A percentile compares a stretch with the other conserved stretches of the same genome.
These are phyloP conservation scores for Aspergillus vadensis DNA, from an alignment of 2,329 filamentous ascomycete species.

Conservation along the genomic window DNA sequence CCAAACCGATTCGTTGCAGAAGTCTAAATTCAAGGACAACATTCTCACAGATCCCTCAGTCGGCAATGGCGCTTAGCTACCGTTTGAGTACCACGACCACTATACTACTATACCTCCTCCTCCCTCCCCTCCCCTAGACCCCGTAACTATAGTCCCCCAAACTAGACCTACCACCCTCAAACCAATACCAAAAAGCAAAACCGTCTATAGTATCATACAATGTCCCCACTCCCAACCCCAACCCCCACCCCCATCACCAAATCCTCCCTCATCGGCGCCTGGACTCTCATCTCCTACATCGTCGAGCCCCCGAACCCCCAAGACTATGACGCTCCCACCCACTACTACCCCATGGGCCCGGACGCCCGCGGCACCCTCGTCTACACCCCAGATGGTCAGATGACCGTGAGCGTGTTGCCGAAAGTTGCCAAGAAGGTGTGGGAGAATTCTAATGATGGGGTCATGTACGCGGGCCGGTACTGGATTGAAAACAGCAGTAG, in stretches of 20 bases:
- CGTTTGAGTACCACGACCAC: no score
- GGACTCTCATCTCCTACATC: neutral
- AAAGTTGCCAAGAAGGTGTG: neutral
- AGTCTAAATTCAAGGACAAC: no score
- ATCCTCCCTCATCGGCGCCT: neutral
- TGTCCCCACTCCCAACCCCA: neutral
- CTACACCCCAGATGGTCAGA: neutral
- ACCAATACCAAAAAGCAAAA: neutral
- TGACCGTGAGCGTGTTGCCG: constrained; percentile 2
- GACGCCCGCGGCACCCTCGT: neutral
- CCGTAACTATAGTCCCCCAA: no score
- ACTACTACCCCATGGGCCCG: neutral
- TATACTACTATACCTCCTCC: no score
- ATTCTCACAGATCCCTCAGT: no score
- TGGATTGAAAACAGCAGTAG: neutral
- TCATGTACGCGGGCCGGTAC: constrained; percentile 1
- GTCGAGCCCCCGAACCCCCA: neutral
- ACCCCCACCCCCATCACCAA: neutral
- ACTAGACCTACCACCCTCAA: neutral
- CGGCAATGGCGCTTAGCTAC: no score
- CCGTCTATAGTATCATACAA: neutral
- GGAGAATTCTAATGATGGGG: neutral
- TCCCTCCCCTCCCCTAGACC: no score
- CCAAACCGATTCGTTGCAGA: no score
- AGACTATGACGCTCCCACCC: neutral